phyloP scores from a whole-genome alignment of 2,329 filamentous ascomycete genomes.

The Fusarium domesticum region DNA sequence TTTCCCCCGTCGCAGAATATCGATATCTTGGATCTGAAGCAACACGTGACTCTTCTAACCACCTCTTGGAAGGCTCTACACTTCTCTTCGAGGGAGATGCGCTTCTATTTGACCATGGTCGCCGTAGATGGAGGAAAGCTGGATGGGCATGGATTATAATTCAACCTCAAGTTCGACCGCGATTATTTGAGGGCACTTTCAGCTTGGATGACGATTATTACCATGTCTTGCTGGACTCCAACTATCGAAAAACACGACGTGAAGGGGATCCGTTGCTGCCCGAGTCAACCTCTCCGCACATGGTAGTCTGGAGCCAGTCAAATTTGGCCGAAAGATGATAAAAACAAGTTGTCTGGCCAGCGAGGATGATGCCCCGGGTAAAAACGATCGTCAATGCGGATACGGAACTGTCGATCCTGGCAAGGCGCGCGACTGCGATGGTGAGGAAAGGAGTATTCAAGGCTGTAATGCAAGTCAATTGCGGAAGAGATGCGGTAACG shows the following conservation, averaged over 20 bases:
- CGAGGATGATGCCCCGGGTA: conserved; percentile 72
- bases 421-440: conserved; percentile 14
- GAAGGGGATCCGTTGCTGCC: background rate
- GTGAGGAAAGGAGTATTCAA: conserved; percentile 1
- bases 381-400: conserved; percentile 75
- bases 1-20: conserved; percentile 13
- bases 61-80: background rate
- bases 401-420: conserved; percentile 50
- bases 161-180: conserved; percentile 1
- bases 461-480: too few species aligned
- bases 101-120: background rate
- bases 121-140: conserved; percentile 2
- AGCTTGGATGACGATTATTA: conserved; percentile 12
- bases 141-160: conserved; percentile 20
- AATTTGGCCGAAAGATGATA: background rate
- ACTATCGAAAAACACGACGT: conserved; percentile 2
- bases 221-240: conserved; percentile 18
- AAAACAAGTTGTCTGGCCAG: conserved; percentile 64
- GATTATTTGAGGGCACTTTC: conserved; percentile 18
- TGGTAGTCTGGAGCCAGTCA: conserved; percentile 18
- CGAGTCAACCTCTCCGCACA: background rate
- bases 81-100: conserved; percentile 15
- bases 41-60: background rate
- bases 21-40: conserved; percentile 10
- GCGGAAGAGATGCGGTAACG: too few species aligned